A percentile compares a stretch with the other conserved stretches of the same genome.
phyloP scores from a whole-genome alignment of 257 asterid genomes.

The Mentha longifolia region DNA sequence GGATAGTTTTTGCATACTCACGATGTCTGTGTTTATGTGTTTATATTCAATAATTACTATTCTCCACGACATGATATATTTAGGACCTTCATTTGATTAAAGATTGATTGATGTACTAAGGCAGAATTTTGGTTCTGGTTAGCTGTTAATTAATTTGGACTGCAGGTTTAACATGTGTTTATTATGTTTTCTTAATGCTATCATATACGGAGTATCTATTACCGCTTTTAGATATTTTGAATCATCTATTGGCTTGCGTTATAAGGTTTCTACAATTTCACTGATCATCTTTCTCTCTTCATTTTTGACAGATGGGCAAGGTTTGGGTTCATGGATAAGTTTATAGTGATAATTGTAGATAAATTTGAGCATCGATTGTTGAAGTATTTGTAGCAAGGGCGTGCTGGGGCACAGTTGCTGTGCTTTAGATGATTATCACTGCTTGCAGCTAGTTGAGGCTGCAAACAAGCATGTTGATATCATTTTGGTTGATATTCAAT shows the following conservation, averaged over 20 bases:
- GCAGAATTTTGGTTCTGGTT: not conserved
- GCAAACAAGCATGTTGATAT: conserved; percentile 90
- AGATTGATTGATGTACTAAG: conserved; percentile 12
- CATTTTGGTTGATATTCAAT: conserved; percentile 62
- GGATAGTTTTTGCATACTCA: not conserved
- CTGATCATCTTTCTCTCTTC: conserved; percentile 28
- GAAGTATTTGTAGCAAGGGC: conserved; percentile 37
- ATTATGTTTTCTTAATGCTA: not conserved
- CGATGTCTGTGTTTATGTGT: conserved; percentile 3
- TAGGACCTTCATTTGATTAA: conserved; percentile 9
- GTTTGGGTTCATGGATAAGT: conserved; percentile 30
- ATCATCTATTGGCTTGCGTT: conserved; percentile 4
- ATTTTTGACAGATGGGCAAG: conserved; percentile 45
- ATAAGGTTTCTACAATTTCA: not conserved
- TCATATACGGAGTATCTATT: not conserved
- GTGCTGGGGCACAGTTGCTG: conserved; percentile 39
- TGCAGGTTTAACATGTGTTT: conserved; percentile 4
- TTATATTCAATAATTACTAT: not conserved
- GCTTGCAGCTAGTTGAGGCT: conserved; percentile 94
- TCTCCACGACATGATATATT: not conserved
- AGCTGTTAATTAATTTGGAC: not conserved
- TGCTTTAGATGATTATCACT: conserved; percentile 66
- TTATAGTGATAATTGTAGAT: conserved; percentile 23
- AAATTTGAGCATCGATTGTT: conserved; percentile 27
- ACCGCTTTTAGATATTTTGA: not conserved